Evolutionary conservation across 139 green algal genomes (phyloP), one percentile per base, ranked within the genome.

Genomic region (Chlorokybus atmophyticus): DNA sequence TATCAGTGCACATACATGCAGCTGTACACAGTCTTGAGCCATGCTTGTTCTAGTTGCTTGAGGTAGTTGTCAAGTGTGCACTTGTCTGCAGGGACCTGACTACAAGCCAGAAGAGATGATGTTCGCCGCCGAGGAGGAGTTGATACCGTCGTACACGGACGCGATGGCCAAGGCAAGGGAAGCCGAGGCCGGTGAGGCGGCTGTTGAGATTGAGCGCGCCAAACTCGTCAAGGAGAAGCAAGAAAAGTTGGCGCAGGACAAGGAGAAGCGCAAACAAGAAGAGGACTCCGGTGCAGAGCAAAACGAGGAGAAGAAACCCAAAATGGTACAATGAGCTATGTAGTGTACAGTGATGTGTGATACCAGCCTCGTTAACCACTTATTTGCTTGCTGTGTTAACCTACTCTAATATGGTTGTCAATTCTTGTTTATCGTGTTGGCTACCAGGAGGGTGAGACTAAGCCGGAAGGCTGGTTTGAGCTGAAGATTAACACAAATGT

Each of bases 401-500:
- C 25, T 4, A 26, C 54, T 61, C 25, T 58, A 44, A 17, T 23
- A 17, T 44, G 38, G 14, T 44, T 44, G 14, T 21, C 14, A 54
- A 39, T 21, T 32, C n/a, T 10, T 42, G 14, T 62, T 62, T 40
- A 17, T 63, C 3, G 14, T 44, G 14, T 23, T 44, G 14, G 14
- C 17, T 44, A 44, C 14, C 38, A 44, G 38, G 38, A 14, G 38
- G 38, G 38, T 44, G 14, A 44, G 38, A 44, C 14, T 23, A 14
- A 74, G 25, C 44, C 32, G 3, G 26, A 67, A 10, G 64, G 35
- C 21, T 93, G 86, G 86, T 83, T 89, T 54, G 76, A 87, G n/a
- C 64, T 92, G 6, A 88, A 87, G 64, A 66, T 75, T 47, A 97
- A 93, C 76, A 94, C 85, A 23, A 87, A 69, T 55, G 87, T 97